Evolutionary conservation across 2,329 filamentous ascomycete genomes (phyloP).

Genomic region (Rhynchosporium secalis): DNA sequence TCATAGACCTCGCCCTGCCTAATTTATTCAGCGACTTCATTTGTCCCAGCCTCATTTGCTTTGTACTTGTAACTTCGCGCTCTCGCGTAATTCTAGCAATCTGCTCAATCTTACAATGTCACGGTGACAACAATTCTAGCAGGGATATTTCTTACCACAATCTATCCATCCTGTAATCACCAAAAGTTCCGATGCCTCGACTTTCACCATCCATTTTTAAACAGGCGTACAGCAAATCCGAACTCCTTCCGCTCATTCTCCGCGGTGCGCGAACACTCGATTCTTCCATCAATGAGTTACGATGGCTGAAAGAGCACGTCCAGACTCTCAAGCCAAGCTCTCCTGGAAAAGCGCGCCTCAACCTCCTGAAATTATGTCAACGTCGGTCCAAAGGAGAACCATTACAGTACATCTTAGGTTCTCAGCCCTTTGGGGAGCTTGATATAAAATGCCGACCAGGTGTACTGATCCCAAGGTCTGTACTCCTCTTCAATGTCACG

Average conservation of each 20-base stretch:
- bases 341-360: constrained; percentile 9
- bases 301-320: constrained; percentile 69
- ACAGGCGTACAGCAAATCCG: constrained; percentile 53
- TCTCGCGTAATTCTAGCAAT: background rate
- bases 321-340: constrained; percentile 28
- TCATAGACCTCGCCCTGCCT: background rate
- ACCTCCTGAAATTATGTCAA: constrained; percentile 47
- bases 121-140: background rate
- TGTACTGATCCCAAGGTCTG: constrained; percentile 79
- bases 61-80: background rate
- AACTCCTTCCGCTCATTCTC: constrained; percentile 60
- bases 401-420: constrained; percentile 85
- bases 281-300: constrained; percentile 68
- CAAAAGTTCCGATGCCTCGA: constrained; percentile 56
- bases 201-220: constrained; percentile 58
- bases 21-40: background rate
- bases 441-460: constrained; percentile 75
- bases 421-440: constrained; percentile 82
- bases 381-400: constrained; percentile 65
- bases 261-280: constrained; percentile 61
- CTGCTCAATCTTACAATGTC: background rate
- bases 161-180: background rate
- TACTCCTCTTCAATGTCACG: constrained; percentile 16
- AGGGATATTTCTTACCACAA: background rate
- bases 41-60: background rate